Conservation (phyloP, 345 rosid genomes). For the Angophora floribunda region DNA sequence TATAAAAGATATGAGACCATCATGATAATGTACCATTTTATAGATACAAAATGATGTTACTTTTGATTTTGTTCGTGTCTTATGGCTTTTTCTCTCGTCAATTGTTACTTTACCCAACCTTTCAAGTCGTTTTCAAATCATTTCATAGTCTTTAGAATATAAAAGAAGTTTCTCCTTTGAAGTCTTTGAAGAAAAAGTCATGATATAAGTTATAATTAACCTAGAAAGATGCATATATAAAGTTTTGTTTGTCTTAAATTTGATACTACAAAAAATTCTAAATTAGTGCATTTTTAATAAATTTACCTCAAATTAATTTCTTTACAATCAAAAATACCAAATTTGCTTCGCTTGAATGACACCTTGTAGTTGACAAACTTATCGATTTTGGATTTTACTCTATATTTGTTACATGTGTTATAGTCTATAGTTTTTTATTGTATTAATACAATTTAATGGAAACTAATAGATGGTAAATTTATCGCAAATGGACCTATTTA, state of each 20-base stretch:
- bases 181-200: background rate
- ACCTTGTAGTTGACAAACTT: background rate
- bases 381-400: fast-evolving
- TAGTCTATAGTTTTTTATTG: fast-evolving
- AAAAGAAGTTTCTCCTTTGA: background rate
- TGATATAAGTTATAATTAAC: background rate
- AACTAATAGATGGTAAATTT: no score
- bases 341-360: fast-evolving
- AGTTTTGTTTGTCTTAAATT: background rate
- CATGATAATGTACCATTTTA: background rate
- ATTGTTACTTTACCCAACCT: background rate
- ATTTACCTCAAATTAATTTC: fast-evolving
- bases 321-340: fast-evolving
- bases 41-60: background rate
- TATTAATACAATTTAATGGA: no score
- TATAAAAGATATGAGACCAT: fast-evolving
- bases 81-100: background rate
- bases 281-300: fast-evolving
- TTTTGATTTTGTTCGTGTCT: background rate
- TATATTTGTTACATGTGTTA: fast-evolving
- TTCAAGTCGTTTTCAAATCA: background rate
- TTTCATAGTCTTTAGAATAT: background rate
- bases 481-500: fast-evolving
- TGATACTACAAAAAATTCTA: no score
- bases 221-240: background rate